Base-by-base conservation (phyloP, 2,329 filamentous ascomycete genomes). In the Neurospora sp. region DNA sequence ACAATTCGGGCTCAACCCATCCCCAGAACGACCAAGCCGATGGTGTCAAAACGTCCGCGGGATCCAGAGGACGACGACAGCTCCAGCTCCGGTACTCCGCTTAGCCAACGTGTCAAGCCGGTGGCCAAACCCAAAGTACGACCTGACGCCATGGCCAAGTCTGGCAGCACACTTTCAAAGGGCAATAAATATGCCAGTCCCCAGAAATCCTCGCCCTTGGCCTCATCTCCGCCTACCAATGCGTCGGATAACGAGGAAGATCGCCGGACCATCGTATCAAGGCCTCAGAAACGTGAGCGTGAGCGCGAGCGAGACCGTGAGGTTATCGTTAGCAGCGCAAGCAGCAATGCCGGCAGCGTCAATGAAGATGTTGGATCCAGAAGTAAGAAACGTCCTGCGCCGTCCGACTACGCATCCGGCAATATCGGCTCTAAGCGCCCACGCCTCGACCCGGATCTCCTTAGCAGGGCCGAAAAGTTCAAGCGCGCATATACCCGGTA, bases 221-320 rank as follows among this genome's bases (percentile, higher is more conserved):
- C 87, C n/a, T 87, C 87, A 1, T 89, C 88, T 6, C 87, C 88
- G 12, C 88, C 88, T 0, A 89, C 88, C 8, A 90, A 89, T 72
- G 88, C 87, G 0, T 89, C 87, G 1, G 88, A 90, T 70, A 79
- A 89, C 43, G 87, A 88, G 38, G 81, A 83, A 11, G 77, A 80
- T 65, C 78, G 46, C 70, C 33, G 23, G 8, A 33, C 69, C 4
- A 69, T 67, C 17, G 85, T 62, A 36, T 33, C 52, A 17, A 62
- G 52, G 52, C 28, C 52, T n/a, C 77, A 77, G 39, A 74, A 75
- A 23, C 69, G 73, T 68, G 52, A 72, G 68, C 40, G 69, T 6
- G 69, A 70, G 66, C 70, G 68, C 37, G 68, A 69, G n/a, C 70
- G 37, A 17, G 73, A 75, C 8, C 71, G 73, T 36, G 75, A 74